Evolutionary conservation across 345 rosid species (phyloP).

Genomic region (Heritiera fomes): DNA sequence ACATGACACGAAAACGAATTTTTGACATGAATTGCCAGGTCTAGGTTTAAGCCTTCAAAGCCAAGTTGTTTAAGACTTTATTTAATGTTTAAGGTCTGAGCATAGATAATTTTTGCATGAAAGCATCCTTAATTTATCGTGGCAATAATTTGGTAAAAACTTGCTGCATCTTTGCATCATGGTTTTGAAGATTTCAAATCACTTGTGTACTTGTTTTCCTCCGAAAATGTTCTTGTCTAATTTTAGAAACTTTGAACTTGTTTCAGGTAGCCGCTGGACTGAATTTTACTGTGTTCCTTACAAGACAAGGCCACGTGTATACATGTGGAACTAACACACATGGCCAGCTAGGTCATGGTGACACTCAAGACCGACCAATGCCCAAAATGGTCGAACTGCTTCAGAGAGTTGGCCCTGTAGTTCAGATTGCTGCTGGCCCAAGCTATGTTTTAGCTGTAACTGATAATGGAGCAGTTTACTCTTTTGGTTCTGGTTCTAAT

Average conservation of each 20-base stretch:
- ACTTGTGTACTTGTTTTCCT: neutral
- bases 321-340: slow-evolving; percentile 80
- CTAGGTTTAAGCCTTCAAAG: slow-evolving; percentile 4
- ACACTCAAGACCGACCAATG: slow-evolving; percentile 69
- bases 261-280: slow-evolving; percentile 93
- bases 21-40: too few relatives aligned
- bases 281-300: slow-evolving; percentile 79
- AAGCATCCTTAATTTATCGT: neutral
- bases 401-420: slow-evolving; percentile 57
- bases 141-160: neutral
- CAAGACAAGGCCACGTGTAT: slow-evolving; percentile 74
- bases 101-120: neutral
- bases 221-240: neutral
- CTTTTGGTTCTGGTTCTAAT: slow-evolving; percentile 87
- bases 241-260: slow-evolving; percentile 18
- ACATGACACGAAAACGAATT: too few relatives aligned
- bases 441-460: slow-evolving; percentile 77
- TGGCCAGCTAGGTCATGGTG: slow-evolving; percentile 97
- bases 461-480: slow-evolving; percentile 65
- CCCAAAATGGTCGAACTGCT: slow-evolving; percentile 67
- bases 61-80: neutral
- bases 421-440: slow-evolving; percentile 88
- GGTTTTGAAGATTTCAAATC: slow-evolving; percentile 11
- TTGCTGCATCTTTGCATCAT: neutral
- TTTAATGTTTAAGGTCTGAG: neutral